Evolutionary conservation across 192 early-diverging fungal species (phyloP).

Genomic region (Allomyces javanicus): DNA sequence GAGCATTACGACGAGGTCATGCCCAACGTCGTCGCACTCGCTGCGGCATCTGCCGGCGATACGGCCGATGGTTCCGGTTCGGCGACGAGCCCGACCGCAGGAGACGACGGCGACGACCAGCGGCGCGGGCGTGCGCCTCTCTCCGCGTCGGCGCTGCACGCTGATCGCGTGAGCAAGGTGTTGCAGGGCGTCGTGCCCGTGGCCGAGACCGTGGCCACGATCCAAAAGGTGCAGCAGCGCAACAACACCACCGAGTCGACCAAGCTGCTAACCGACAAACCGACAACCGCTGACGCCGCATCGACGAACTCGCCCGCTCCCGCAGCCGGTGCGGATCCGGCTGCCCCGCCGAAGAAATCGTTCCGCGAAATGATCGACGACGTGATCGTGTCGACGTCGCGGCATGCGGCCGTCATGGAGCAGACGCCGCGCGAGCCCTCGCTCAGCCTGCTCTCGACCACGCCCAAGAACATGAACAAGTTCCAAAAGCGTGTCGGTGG

Average conservation of each 20-base stretch:
- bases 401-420: neutral
- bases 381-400: neutral
- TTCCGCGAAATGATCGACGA: neutral
- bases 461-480: conserved; percentile 24
- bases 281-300: neutral
- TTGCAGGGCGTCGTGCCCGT: neutral
- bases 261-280: neutral
- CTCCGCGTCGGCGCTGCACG: neutral
- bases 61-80: too few species aligned
- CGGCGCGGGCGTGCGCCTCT: neutral
- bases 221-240: neutral
- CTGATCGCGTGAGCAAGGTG: neutral
- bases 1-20: too few species aligned
- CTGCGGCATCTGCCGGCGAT: too few species aligned
- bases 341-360: neutral
- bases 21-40: too few species aligned
- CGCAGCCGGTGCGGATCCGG: neutral
- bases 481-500: conserved; percentile 22
- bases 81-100: too few species aligned
- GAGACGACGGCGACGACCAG: too few species aligned
- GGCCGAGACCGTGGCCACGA: neutral
- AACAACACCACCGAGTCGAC: neutral
- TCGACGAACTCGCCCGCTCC: neutral
- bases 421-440: conserved; percentile 1
- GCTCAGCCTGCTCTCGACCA: conserved; percentile 27